Base-by-base conservation (phyloP, 768 basidiomycete genomes). In the Cystobasidiopsis lactophilus region DNA sequence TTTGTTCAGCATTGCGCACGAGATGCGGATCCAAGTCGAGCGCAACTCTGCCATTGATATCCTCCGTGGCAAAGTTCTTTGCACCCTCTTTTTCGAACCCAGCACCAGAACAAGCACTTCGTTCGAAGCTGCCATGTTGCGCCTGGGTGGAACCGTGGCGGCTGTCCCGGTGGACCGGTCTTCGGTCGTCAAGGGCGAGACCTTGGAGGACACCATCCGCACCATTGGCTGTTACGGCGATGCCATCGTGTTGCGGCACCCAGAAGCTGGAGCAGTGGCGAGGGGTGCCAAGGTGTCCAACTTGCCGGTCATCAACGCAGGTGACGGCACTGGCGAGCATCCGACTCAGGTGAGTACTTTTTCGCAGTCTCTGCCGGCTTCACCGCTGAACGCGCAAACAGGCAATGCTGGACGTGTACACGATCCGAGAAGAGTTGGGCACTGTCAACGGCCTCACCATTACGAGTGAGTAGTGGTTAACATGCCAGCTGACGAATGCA, bases 101-200 rank as follows among this genome's bases (percentile, higher is more conserved):
- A 93, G 88, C 2, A 98, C 93, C 2, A 75, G 93, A 31, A 98
- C 93, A 2, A 86, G 84, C 57, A 75, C 82, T 3, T 95, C 91
- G 9, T 98, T 98, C 62, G 91, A 98, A 64, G 81, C 91, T 2
- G 93, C 93, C 11, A 98, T 96, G 93, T 91, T 93, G 67, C 77
- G 93, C 47, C 86, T 86, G 62, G 93, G 93, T 26, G 93, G 93
- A 19, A 78, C 89, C 62, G 91, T 95, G 37, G 79, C 93, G n/a
- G 74, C 80, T 52, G 75, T 95, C 52, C 75, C 74, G 39, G 75
- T 76, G 2, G 83, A 85, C 50, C 73, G 74, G 1, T 89, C 88
- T 3, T 93, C 86, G 0, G 85, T 93, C 40, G 71, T 74, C 59
- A 98, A 96, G 69, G 93, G 93, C 35, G 93, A 98, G 70, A 80